A percentile compares a stretch with the other conserved stretches of the same genome.
Evolutionary conservation across 2,329 filamentous ascomycete species (phyloP).

Genomic region (Microdochium bolleyi): DNA sequence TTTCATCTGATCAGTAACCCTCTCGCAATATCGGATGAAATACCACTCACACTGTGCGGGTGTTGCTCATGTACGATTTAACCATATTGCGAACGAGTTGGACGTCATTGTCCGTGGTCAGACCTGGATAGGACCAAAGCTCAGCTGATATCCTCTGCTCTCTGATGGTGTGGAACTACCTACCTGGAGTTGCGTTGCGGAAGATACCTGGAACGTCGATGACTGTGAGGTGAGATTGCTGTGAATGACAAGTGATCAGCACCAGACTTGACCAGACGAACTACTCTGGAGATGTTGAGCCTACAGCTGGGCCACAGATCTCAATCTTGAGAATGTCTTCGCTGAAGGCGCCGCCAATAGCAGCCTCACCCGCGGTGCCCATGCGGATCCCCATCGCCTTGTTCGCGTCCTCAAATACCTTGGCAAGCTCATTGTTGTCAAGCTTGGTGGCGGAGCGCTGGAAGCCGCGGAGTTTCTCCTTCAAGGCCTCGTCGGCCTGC

Average conservation of each 20-base stretch:
- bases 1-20: constrained; percentile 1
- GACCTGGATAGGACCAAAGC: neutral
- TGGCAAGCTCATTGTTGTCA: neutral
- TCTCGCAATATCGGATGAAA: neutral
- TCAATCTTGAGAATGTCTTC: constrained; percentile 1
- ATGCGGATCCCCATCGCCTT: neutral
- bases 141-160: neutral
- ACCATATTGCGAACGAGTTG: constrained; percentile 6
- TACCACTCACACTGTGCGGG: constrained; percentile 27
- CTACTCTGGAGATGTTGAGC: neutral
- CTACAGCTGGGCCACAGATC: neutral
- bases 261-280: neutral
- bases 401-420: neutral
- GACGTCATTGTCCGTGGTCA: constrained; percentile 7
- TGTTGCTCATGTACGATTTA: constrained; percentile 30
- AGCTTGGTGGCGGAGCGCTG: neutral
- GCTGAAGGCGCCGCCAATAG: neutral
- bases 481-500: neutral
- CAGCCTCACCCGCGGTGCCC: neutral
- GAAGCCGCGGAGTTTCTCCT: neutral
- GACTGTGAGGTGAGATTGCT: constrained; percentile 38
- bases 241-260: neutral
- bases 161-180: constrained; percentile 3
- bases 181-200: constrained; percentile 24
- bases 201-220: constrained; percentile 51